These are phyloP conservation scores for Blastobotrys petasosporus DNA, from an alignment of 1,139 yeast genomes.

Conservation along the genomic window DNA sequence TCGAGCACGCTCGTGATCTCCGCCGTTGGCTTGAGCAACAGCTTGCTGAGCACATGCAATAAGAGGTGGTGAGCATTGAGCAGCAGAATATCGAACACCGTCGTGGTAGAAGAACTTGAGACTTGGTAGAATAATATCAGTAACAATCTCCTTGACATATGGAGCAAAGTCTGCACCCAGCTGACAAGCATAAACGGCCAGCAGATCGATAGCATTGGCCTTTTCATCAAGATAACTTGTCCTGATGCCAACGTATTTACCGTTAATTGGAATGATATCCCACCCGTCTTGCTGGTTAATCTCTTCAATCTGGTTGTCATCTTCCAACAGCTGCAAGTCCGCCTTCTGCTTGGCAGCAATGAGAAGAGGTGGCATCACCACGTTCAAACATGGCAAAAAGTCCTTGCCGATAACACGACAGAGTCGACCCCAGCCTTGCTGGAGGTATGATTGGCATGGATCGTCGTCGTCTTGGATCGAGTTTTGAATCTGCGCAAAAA, in stretches of 20 bases:
- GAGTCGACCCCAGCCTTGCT: slow-evolving; percentile 94
- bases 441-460: slow-evolving; percentile 79
- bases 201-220: slow-evolving; percentile 82
- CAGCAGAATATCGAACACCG: slow-evolving; percentile 88
- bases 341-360: slow-evolving; percentile 84
- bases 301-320: slow-evolving; percentile 80
- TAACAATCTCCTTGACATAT: slow-evolving; percentile 72
- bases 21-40: slow-evolving; percentile 21
- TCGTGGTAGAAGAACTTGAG: slow-evolving; percentile 88
- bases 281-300: slow-evolving; percentile 83
- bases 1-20: slow-evolving; percentile 41
- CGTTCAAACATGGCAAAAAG: slow-evolving; percentile 78
- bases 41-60: slow-evolving; percentile 49
- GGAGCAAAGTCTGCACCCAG: slow-evolving; percentile 78
- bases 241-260: slow-evolving; percentile 91
- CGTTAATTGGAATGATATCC: slow-evolving; percentile 89
- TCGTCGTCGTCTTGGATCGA: slow-evolving; percentile 50
- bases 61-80: slow-evolving; percentile 74
- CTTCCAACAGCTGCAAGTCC: slow-evolving; percentile 79
- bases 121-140: slow-evolving; percentile 80
- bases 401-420: slow-evolving; percentile 82
- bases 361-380: slow-evolving; percentile 84
- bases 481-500: slow-evolving; percentile 66
- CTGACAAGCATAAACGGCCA: slow-evolving; percentile 82
- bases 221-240: slow-evolving; percentile 90